Conservation (phyloP, 371 early-diverging fungal species). For the Mortierella sp. region DNA sequence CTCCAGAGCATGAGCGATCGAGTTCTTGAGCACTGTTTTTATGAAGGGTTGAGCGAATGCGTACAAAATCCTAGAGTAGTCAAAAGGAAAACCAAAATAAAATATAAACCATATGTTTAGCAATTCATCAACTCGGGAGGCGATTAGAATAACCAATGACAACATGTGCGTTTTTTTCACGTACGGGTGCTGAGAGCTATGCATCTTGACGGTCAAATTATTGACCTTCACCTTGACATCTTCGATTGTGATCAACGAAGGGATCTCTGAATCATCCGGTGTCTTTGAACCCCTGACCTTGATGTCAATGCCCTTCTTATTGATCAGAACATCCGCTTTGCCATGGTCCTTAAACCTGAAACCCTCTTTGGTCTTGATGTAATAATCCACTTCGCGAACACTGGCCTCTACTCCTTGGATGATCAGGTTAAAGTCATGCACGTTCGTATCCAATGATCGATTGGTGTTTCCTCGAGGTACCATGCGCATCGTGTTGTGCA, state of each 20-base stretch:
- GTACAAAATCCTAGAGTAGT: constrained; percentile 52
- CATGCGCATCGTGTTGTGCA: constrained; percentile 43
- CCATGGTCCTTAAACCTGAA: constrained; percentile 69
- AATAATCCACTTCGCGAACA: constrained; percentile 63
- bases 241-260: constrained; percentile 58
- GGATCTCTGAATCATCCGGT: constrained; percentile 34
- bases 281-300: constrained; percentile 50
- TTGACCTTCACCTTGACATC: constrained; percentile 62
- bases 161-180: neutral
- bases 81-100: neutral
- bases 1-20: constrained; percentile 61
- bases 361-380: constrained; percentile 65
- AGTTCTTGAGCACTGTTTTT: constrained; percentile 57
- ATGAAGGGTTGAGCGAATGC: constrained; percentile 60
- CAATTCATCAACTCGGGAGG: neutral
- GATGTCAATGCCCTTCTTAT: constrained; percentile 63
- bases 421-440: constrained; percentile 52
- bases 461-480: constrained; percentile 21
- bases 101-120: neutral
- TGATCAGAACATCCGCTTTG: constrained; percentile 62
- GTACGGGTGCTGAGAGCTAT: constrained; percentile 31
- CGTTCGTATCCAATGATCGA: constrained; percentile 47
- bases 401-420: constrained; percentile 57
- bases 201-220: constrained; percentile 38
- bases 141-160: neutral